Conservation (phyloP, 345 rosid genomes). For the Populus deltoides region DNA sequence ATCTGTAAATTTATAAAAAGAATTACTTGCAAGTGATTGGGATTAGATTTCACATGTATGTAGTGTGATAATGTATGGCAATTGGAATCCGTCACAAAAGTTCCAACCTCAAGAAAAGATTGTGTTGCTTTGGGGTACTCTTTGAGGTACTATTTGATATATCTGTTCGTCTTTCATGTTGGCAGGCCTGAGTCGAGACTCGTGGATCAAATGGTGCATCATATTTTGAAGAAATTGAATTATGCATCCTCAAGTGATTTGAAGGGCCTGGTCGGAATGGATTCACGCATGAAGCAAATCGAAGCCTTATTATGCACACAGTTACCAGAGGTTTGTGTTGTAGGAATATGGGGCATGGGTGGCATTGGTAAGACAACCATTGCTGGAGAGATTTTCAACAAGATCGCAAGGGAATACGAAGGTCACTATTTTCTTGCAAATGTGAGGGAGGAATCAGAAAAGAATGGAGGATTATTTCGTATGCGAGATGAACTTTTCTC, state of each 20-base stretch:
- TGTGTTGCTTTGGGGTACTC: too few relatives aligned
- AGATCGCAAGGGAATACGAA: not conserved
- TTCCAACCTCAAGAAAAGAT: too few relatives aligned
- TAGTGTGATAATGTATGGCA: too few relatives aligned
- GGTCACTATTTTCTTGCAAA: not conserved
- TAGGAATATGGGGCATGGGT: constrained; percentile 2
- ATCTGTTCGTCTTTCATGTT: not conserved
- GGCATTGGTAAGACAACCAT: not conserved
- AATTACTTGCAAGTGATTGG: too few relatives aligned
- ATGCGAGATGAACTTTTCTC: not conserved
- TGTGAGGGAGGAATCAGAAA: not conserved
- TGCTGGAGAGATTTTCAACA: not conserved
- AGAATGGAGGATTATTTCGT: not conserved
- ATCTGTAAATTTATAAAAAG: too few relatives aligned
- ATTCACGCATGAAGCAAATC: not conserved
- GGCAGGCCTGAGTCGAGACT: not conserved
- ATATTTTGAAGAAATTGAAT: not conserved
- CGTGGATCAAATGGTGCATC: not conserved
- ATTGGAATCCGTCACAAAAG: too few relatives aligned
- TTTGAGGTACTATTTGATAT: too few relatives aligned
- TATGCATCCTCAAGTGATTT: not conserved
- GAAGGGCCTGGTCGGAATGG: not conserved
- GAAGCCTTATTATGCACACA: too few relatives aligned
- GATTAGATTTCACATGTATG: too few relatives aligned
- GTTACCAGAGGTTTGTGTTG: not conserved